Conservation (phyloP, 2,329 filamentous ascomycete species). For the Fusarium guadeloupense region DNA sequence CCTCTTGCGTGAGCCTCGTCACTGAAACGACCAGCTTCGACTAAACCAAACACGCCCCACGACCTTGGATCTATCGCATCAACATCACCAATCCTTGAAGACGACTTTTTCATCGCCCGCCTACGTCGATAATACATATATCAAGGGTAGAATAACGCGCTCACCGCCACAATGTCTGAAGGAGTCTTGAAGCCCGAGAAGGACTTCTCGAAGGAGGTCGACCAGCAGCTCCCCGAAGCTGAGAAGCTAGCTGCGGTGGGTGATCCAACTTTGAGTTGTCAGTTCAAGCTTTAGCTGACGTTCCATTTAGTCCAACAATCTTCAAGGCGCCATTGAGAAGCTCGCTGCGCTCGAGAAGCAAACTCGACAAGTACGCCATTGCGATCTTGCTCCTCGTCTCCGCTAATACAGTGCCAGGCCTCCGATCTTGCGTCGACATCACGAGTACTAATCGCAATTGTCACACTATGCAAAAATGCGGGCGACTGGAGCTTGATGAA, state of each 20-base stretch:
- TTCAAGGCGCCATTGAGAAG: conserved; percentile 92
- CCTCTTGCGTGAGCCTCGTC: conserved; percentile 51
- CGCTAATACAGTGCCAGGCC: conserved; percentile 64
- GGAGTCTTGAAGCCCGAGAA: conserved; percentile 91
- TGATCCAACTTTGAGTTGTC: conserved; percentile 45
- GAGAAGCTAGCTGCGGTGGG: conserved; percentile 86
- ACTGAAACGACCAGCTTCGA: conserved; percentile 43
- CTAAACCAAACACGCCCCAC: conserved; percentile 40
- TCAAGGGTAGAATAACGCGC: conserved; percentile 10
- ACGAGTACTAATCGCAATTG: conserved; percentile 84
- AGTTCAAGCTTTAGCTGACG: conserved; percentile 18
- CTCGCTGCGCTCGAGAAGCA: conserved; percentile 93
- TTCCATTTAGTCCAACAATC: conserved; percentile 67
- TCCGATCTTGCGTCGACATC: conserved; percentile 97
- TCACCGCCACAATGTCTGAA: conserved; percentile 73
- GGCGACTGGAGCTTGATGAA: conserved; percentile 95
- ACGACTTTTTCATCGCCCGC: not conserved
- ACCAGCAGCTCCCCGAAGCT: conserved; percentile 89
- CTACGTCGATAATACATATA: not conserved
- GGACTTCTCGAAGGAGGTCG: conserved; percentile 97
- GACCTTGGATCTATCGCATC: conserved; percentile 34
- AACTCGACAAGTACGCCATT: conserved; percentile 80
- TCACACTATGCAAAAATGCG: conserved; percentile 92
- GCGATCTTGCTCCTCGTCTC: conserved; percentile 20
- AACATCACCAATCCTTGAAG: conserved; percentile 24